Base-by-base conservation (phyloP, 2,329 filamentous ascomycete species). In the Sclerotiophoma versabilis region DNA sequence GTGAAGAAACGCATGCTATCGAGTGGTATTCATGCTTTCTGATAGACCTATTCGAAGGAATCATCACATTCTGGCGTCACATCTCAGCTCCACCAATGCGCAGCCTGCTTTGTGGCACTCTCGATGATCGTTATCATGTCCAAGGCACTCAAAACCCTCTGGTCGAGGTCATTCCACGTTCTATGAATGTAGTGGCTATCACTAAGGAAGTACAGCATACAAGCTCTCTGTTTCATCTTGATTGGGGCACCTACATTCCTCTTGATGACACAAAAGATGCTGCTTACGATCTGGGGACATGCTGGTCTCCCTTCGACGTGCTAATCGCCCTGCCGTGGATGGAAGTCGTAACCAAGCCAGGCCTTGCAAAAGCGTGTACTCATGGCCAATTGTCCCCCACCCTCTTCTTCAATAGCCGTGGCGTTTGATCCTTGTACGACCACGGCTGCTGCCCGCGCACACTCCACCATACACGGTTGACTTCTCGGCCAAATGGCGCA, bases 1-100 rank as follows among this genome's bases (percentile, higher is more conserved):
- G 65, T 69, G 62, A 70, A 62, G 44, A 63, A 51, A 63, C 45
- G 61, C 60, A 65, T 38, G 46, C 29, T 47, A 58, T 60, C 57
- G 54, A 58, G 27, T 49, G 29, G 34, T 49, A 14, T 38, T 36
- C 22, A 43, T 45, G 45, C 39, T 11, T 33, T 54, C 45, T 45
- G 32, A 49, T 17, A 45, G 33, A 49, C 17, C 38, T 36, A 15
- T 15, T 46, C 20, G 6, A 44, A 27, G 23, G 23, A 10, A 26
- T 43, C 17, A 33, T 19, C 23, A 25, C 32, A 49, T 48, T 48
- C 45, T 54, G 46, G 37, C 54, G 38, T 27, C 42, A 55, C 36
- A 23, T 10, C 26, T 27, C 43, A 42, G 43, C 50, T 41, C 20
- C 41, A 46, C 26, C 43, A 34, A 26, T 32, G 29, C 36, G 46